phyloP scores from a whole-genome alignment of 768 basidiomycete species.

The Pilatotrama ljubarskyi region DNA sequence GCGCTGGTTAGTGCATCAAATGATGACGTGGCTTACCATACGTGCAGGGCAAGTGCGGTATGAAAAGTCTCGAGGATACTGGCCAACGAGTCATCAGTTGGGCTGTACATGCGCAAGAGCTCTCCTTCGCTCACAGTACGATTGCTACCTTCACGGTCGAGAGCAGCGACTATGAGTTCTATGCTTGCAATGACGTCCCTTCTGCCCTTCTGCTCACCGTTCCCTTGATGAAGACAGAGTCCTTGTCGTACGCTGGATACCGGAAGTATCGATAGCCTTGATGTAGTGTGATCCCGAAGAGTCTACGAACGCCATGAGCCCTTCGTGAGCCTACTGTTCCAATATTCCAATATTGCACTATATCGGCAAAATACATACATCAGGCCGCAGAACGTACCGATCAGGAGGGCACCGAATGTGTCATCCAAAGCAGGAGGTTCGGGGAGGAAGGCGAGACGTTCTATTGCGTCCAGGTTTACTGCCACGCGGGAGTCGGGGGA shows the following conservation, averaged over 20 bases:
- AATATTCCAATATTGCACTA: too few species aligned
- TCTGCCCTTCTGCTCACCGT: not conserved
- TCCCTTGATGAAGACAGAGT: not conserved
- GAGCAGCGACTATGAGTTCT: not conserved
- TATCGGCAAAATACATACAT: not conserved
- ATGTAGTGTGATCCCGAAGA: not conserved
- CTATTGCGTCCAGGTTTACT: too few species aligned
- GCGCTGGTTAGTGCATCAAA: not conserved
- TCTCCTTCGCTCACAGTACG: not conserved
- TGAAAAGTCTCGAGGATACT: not conserved
- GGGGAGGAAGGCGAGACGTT: not conserved
- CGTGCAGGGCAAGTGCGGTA: not conserved
- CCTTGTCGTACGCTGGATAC: not conserved
- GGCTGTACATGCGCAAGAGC: not conserved
- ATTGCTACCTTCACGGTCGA: not conserved
- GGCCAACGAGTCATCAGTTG: not conserved
- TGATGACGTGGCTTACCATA: not conserved
- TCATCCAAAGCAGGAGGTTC: not conserved
- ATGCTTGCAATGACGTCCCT: not conserved
- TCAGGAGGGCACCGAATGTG: not conserved
- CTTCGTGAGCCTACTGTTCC: too few species aligned
- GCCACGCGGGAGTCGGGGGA: not conserved
- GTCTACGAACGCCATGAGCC: not conserved
- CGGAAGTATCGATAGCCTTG: conserved; percentile 2
- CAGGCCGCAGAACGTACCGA: not conserved